Evolutionary conservation across 2,329 filamentous ascomycete species (phyloP), one percentile per base, ranked within the genome.

Genomic region (Kalmusia sp.): DNA sequence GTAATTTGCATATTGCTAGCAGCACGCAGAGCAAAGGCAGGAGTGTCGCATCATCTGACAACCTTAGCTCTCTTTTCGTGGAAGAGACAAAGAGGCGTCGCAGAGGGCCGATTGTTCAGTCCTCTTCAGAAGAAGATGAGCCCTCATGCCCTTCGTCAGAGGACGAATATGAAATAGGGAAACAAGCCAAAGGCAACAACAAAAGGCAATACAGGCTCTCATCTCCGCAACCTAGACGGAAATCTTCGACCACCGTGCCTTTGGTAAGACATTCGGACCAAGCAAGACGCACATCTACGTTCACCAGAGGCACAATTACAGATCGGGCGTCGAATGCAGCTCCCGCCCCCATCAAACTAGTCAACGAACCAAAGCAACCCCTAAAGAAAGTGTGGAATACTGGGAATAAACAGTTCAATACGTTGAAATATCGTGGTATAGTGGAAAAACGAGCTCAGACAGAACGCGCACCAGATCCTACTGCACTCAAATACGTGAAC

Each of bases 381-480:
- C 34, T 28, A 2, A 61, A 47, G 34, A 61, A 50, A 28, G 40
- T 28, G 35, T 62, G 56, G 59, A 49, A 55, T 15, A 58, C 59
- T 3, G 52, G 54, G 2, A 52, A 60, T 3, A 59, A 54, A 6
- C 55, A 49, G 0, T 74, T 58, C 37, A 49, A 8, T 0, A 72
- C 53, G 8, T 11, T 69, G 14, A 43, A 58, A 3, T 64, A 44
- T 47, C 47, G 60, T 17, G 14, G 35, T 5, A 54, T 51, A 24
- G 70, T 67, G 14, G 59, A 65, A 6, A 57, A 63, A 17, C 63
- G 62, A 22, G 57, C 58, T 19, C 61, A 59, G 12, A 44, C 37
- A 6, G 71, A 74, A 44, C 54, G 49, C 6, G 61, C 55, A 9
- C 71, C 70, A 15, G 69, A 72, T 44, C 49, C 55, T 14, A 45